Conservation (phyloP, 768 basidiomycete species). For the Tylopilus subfusipes region DNA sequence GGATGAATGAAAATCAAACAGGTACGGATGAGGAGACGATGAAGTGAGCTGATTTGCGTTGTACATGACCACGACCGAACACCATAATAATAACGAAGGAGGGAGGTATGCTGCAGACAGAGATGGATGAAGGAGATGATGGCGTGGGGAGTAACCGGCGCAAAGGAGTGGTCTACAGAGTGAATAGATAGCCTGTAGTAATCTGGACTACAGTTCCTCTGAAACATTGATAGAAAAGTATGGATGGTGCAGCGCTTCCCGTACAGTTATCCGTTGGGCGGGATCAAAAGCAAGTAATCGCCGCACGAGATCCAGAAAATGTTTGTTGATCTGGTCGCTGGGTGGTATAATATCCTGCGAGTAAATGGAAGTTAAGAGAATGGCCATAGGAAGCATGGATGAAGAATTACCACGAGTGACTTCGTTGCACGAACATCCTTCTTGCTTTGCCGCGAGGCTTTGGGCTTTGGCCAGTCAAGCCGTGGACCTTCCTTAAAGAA, state of each 20-base stretch:
- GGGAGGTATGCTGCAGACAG: slow-evolving; percentile 22
- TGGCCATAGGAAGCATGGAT: not conserved
- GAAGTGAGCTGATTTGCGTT: slow-evolving; percentile 31
- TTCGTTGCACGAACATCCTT: slow-evolving; percentile 91
- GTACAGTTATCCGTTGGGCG: slow-evolving; percentile 79
- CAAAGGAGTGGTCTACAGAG: slow-evolving; percentile 32
- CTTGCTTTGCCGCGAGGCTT: slow-evolving; percentile 84
- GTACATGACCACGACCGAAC: slow-evolving; percentile 37
- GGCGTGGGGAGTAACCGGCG: slow-evolving; percentile 18
- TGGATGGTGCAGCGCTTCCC: slow-evolving; percentile 82
- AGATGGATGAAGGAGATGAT: slow-evolving; percentile 24
- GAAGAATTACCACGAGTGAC: slow-evolving; percentile 60
- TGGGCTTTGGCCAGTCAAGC: slow-evolving; percentile 90
- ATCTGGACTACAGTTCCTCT: slow-evolving; percentile 55
- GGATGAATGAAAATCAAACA: slow-evolving; percentile 27
- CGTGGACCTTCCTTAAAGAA: slow-evolving; percentile 86
- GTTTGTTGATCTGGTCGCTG: slow-evolving; percentile 65
- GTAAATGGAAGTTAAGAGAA: slow-evolving; percentile 5
- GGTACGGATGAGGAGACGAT: slow-evolving; percentile 26
- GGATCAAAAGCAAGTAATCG: slow-evolving; percentile 90
- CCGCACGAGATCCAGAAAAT: slow-evolving; percentile 85
- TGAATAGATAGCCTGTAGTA: slow-evolving; percentile 34
- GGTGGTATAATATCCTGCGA: slow-evolving; percentile 80
- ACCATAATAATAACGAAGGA: slow-evolving; percentile 36
- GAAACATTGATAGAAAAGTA: slow-evolving; percentile 74